These are phyloP conservation scores for Sechiopsis laciniata DNA, from an alignment of 306 rosid genomes.

Conservation along the genomic window DNA sequence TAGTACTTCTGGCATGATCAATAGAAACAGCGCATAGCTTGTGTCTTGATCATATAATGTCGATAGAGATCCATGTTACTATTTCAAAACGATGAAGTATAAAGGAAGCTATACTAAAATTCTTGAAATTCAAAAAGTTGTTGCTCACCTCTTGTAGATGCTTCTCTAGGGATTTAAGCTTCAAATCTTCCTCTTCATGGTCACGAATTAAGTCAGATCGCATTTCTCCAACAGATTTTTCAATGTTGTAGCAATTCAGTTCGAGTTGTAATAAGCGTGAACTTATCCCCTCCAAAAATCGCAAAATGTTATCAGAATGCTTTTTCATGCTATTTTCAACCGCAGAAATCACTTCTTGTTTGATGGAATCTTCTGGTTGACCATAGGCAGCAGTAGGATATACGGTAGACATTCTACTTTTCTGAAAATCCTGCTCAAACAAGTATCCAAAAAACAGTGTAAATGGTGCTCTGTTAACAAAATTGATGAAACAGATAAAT, in stretches of 20 bases:
- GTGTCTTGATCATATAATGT: neutral
- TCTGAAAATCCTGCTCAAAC: constrained; percentile 56
- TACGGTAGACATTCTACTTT: constrained; percentile 47
- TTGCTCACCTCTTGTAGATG: constrained; percentile 77
- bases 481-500: neutral
- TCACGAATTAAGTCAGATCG: constrained; percentile 69
- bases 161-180: constrained; percentile 72
- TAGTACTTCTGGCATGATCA: neutral
- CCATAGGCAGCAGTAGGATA: constrained; percentile 54
- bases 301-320: constrained; percentile 61
- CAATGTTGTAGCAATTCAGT: constrained; percentile 80
- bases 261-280: constrained; percentile 81
- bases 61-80: neutral
- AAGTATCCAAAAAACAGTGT: neutral
- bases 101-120: neutral
- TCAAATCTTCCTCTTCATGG: constrained; percentile 65
- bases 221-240: constrained; percentile 89
- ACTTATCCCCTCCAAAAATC: constrained; percentile 80
- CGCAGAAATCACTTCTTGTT: constrained; percentile 58
- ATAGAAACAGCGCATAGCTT: neutral
- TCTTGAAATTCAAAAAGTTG: neutral
- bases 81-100: neutral
- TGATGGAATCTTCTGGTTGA: constrained; percentile 52
- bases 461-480: too few species aligned
- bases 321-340: constrained; percentile 84